Conservation (phyloP, 371 early-diverging fungal genomes). For the Mortierella sp. region DNA sequence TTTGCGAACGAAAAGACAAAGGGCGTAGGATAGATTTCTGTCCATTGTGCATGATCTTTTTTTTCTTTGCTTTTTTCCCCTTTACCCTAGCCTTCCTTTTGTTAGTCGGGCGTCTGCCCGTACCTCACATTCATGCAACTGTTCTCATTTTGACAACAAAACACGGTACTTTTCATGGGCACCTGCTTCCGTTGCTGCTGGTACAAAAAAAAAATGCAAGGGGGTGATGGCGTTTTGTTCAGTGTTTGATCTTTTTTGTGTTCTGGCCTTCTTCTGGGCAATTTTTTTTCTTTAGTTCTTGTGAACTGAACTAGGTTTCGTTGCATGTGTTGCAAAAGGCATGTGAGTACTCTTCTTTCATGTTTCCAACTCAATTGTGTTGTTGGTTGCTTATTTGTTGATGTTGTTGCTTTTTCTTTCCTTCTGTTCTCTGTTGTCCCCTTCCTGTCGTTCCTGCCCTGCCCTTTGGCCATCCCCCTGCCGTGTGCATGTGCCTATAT, state of each 20-base stretch:
- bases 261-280: background rate
- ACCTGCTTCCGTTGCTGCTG: background rate
- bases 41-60: conserved; percentile 6
- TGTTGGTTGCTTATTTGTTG: background rate
- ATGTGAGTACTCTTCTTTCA: background rate
- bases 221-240: background rate
- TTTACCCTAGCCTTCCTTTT: background rate
- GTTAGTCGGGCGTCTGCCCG: background rate
- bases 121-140: background rate
- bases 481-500: background rate
- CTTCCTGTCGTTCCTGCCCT: background rate
- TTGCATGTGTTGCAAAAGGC: background rate
- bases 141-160: background rate
- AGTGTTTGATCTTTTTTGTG: background rate
- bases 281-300: background rate
- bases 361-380: background rate
- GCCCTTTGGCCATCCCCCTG: background rate
- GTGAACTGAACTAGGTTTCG: background rate
- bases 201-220: background rate
- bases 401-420: background rate
- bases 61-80: background rate
- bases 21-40: background rate
- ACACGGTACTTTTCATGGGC: background rate
- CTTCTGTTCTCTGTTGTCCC: background rate
- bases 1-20: background rate